Percentiles rank a stretch among this genome's conserved stretches.
phyloP scores from a whole-genome alignment of 116 monocot species.

The Trichopus zeylanicus region DNA sequence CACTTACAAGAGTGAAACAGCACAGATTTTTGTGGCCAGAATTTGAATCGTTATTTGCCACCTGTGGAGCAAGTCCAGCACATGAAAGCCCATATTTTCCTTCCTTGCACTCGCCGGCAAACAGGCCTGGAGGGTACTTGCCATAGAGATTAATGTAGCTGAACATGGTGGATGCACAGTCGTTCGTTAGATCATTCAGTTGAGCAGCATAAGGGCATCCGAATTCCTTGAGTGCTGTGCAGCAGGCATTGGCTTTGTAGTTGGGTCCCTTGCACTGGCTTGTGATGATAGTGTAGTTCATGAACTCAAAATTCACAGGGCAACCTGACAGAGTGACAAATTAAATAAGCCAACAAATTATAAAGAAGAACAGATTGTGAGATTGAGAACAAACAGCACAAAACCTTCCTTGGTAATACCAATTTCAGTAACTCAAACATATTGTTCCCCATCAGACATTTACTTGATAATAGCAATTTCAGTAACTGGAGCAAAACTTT shows the following conservation, averaged over 20 bases:
- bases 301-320: conserved; percentile 27
- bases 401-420: no score
- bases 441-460: no score
- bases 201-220: conserved; percentile 25
- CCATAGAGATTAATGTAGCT: conserved; percentile 36
- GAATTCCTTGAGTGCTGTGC: conserved; percentile 27
- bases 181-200: conserved; percentile 24
- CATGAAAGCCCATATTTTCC: conserved; percentile 23
- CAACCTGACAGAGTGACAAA: conserved; percentile 17
- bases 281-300: conserved; percentile 38
- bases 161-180: conserved; percentile 38
- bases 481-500: no score
- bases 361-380: no score
- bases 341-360: neutral
- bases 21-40: neutral
- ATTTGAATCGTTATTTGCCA: neutral
- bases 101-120: conserved; percentile 24
- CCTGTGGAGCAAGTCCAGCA: neutral
- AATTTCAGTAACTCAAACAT: no score
- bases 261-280: conserved; percentile 38
- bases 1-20: neutral
- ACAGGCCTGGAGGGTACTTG: conserved; percentile 30
- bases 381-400: neutral
- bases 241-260: conserved; percentile 18
- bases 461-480: no score